These are phyloP conservation scores for Paecilomyces fulvus DNA, from an alignment of 2,329 filamentous ascomycete species.

Conservation along the genomic window DNA sequence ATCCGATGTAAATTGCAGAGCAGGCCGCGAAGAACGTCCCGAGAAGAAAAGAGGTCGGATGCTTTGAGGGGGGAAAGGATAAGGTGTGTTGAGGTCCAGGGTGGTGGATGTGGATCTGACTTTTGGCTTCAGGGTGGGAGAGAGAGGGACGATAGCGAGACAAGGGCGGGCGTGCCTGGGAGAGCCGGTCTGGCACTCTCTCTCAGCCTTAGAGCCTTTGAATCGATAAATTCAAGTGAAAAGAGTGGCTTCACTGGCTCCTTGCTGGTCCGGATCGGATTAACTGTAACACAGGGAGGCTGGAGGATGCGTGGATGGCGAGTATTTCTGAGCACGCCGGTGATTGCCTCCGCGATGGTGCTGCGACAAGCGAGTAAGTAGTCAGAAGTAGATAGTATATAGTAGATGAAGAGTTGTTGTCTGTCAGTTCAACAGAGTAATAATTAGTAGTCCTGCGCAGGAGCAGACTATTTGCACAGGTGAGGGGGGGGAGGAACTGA, in stretches of 20 bases:
- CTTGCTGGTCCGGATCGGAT: conserved; percentile 29
- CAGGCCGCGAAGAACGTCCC: background rate
- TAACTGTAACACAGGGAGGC: conserved; percentile 22
- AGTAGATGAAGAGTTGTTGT: too few relatives aligned
- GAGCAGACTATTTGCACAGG: too few relatives aligned
- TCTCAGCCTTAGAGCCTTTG: background rate
- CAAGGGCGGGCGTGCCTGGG: conserved; percentile 7
- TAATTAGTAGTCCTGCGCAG: too few relatives aligned
- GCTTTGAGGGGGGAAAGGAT: background rate
- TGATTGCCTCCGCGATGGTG: too few relatives aligned
- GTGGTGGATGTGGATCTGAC: background rate
- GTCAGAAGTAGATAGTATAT: too few relatives aligned
- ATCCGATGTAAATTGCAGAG: background rate
- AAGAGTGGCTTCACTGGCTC: background rate
- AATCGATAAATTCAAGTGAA: background rate
- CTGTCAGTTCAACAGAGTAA: too few relatives aligned
- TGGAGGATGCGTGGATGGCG: conserved; percentile 23
- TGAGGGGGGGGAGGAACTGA: background rate
- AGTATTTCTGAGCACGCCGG: conserved; percentile 17
- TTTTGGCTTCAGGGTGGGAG: background rate
- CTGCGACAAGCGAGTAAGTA: too few relatives aligned
- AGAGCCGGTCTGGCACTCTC: conserved; percentile 1
- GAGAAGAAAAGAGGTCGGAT: background rate
- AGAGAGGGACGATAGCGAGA: background rate
- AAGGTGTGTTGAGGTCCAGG: background rate